Evolutionary conservation across 768 basidiomycete genomes (phyloP).

Genomic region (Mycena albidolilacea): DNA sequence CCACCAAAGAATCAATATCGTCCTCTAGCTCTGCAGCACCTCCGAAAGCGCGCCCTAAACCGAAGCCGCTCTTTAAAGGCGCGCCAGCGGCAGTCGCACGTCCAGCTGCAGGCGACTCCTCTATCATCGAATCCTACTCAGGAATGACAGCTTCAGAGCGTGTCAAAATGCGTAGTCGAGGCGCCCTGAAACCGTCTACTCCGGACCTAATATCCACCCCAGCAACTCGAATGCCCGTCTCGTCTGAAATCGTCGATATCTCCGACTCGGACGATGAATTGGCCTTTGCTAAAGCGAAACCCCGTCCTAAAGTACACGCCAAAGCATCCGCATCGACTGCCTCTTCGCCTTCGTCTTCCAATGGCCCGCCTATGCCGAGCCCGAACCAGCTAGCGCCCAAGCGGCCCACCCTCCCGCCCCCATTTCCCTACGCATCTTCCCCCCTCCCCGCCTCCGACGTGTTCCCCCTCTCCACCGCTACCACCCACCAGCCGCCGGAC

Average conservation of each 20-base stretch:
- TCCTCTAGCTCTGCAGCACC: slow-evolving; percentile 27
- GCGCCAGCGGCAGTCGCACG: not conserved
- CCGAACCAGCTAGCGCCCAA: slow-evolving; percentile 17
- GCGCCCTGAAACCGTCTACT: not conserved
- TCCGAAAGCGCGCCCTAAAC: slow-evolving; percentile 23
- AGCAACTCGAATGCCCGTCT: not conserved
- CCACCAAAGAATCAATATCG: slow-evolving; percentile 31
- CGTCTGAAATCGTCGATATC: slow-evolving; percentile 34
- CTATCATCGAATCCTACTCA: slow-evolving; percentile 24
- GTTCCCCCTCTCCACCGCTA: slow-evolving; percentile 32
- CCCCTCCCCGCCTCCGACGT: slow-evolving; percentile 35
- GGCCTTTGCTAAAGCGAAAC: not conserved
- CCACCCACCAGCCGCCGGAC: slow-evolving; percentile 11
- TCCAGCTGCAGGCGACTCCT: slow-evolving; percentile 10
- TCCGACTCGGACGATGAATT: slow-evolving; percentile 34
- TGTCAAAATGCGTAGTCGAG: slow-evolving; percentile 31
- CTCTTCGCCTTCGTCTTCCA: slow-evolving; percentile 15
- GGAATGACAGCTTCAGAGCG: slow-evolving; percentile 37
- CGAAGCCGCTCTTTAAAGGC: slow-evolving; percentile 33
- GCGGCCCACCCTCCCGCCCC: not conserved
- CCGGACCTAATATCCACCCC: not conserved
- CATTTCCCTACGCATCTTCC: slow-evolving; percentile 13
- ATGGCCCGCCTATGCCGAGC: slow-evolving; percentile 15
- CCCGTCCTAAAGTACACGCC: not conserved
- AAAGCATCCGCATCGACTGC: not conserved